A percentile compares a stretch with the other conserved stretches of the same genome.
These are phyloP conservation scores for Carex scoparia DNA, from an alignment of 176 grass and related monocot genomes.

Conservation along the genomic window DNA sequence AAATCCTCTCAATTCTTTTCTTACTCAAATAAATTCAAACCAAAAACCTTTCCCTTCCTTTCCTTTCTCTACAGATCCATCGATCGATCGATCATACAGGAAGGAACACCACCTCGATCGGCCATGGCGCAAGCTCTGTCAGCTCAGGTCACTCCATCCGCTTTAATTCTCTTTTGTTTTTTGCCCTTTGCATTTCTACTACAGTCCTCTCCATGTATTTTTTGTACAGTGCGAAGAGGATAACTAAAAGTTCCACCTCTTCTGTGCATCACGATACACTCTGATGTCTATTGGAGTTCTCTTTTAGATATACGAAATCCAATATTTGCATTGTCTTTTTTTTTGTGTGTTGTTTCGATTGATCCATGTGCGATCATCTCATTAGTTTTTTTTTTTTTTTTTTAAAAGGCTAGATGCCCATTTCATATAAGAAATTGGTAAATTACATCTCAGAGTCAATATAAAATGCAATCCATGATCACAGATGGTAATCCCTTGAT, in stretches of 20 bases:
- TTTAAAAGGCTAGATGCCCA: no score
- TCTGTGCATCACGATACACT: background rate
- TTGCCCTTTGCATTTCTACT: background rate
- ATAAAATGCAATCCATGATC: no score
- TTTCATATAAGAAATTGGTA: no score
- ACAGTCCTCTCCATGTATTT: background rate
- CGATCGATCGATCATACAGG: background rate
- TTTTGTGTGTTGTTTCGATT: background rate
- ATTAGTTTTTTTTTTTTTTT: background rate
- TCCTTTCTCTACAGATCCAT: background rate
- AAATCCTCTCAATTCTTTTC: background rate
- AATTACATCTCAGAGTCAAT: no score
- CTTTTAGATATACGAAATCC: background rate
- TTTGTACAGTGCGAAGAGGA: background rate
- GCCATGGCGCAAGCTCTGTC: constrained; percentile 43
- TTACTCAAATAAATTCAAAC: background rate
- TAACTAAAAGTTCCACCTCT: background rate
- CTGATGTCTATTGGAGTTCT: background rate
- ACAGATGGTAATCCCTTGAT: no score
- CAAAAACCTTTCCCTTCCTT: background rate
- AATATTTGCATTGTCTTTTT: background rate
- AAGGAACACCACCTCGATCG: background rate
- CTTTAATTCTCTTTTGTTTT: background rate
- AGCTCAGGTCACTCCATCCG: constrained; percentile 31
- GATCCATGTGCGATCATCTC: background rate